Conservation (phyloP, 139 green algal species). For the Chlamydomonas incerta region DNA sequence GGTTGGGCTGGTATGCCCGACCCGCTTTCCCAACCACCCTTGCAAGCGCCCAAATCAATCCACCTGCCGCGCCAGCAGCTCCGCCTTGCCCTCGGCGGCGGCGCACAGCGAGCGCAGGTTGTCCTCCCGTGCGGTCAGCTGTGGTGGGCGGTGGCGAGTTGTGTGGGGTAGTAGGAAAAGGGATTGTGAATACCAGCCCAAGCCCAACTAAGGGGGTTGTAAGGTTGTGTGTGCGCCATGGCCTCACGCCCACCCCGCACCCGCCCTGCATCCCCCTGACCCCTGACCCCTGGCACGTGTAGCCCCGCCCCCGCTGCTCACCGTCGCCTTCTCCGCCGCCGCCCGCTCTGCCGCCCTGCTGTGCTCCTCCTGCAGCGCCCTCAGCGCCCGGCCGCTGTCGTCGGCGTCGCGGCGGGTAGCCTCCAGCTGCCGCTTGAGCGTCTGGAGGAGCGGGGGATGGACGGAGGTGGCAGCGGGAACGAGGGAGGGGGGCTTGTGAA, state of each 20-base stretch:
- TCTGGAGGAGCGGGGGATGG: not conserved
- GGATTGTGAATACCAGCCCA: too few species aligned
- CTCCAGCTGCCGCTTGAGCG: slow-evolving; percentile 4
- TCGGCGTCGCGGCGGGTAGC: slow-evolving; percentile 18
- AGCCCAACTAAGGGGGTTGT: too few species aligned
- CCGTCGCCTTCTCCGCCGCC: not conserved
- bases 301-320: not conserved
- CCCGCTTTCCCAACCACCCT: too few species aligned
- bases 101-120: slow-evolving; percentile 3
- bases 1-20: too few species aligned
- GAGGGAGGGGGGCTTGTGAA: too few species aligned
- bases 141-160: too few species aligned
- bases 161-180: too few species aligned
- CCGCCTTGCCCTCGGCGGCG: not conserved
- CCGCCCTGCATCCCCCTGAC: slow-evolving; percentile 2
- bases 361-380: slow-evolving; percentile 19
- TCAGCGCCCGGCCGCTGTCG: slow-evolving; percentile 7
- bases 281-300: not conserved
- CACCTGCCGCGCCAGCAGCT: slow-evolving; percentile 18
- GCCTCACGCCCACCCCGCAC: not conserved
- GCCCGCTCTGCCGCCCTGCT: not conserved
- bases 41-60: too few species aligned
- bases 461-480: too few species aligned
- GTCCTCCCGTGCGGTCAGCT: slow-evolving; percentile 16
- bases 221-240: too few species aligned